These are phyloP conservation scores for Falciphora oryzae DNA, from an alignment of 2,329 filamentous ascomycete genomes.

Conservation along the genomic window DNA sequence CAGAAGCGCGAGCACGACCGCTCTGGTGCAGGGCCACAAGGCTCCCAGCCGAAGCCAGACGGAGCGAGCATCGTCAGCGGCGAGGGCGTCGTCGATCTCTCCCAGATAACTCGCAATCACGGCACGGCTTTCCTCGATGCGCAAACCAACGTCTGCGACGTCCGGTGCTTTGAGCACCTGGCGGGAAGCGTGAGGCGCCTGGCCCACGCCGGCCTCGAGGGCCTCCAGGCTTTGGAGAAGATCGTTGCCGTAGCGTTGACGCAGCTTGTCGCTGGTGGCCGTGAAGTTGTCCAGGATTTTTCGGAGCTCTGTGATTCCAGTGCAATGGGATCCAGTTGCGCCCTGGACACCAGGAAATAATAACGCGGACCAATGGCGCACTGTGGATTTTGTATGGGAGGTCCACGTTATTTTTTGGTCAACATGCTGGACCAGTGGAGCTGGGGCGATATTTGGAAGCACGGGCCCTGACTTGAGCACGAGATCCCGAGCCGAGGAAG, in stretches of 20 bases:
- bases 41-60: not conserved
- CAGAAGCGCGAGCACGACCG: slow-evolving; percentile 39
- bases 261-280: not conserved
- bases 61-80: slow-evolving; percentile 36
- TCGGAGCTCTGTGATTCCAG: not conserved
- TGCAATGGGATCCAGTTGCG: no score
- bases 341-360: no score
- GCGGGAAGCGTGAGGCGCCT: not conserved
- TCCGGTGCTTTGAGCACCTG: not conserved
- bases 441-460: not conserved
- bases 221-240: not conserved
- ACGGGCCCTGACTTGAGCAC: slow-evolving; percentile 18
- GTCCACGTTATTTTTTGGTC: no score
- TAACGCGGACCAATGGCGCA: no score
- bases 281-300: not conserved
- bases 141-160: not conserved
- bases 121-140: not conserved
- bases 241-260: not conserved
- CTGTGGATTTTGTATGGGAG: no score
- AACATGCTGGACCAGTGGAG: not conserved
- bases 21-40: not conserved
- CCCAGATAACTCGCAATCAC: not conserved
- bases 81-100: slow-evolving; percentile 40
- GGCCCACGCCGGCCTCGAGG: not conserved
- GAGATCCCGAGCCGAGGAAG: slow-evolving; percentile 31